These are phyloP conservation scores for Apiotrichum akiyoshidainum DNA, from an alignment of 1,284 basidiomycete genomes.

Conservation along the genomic window DNA sequence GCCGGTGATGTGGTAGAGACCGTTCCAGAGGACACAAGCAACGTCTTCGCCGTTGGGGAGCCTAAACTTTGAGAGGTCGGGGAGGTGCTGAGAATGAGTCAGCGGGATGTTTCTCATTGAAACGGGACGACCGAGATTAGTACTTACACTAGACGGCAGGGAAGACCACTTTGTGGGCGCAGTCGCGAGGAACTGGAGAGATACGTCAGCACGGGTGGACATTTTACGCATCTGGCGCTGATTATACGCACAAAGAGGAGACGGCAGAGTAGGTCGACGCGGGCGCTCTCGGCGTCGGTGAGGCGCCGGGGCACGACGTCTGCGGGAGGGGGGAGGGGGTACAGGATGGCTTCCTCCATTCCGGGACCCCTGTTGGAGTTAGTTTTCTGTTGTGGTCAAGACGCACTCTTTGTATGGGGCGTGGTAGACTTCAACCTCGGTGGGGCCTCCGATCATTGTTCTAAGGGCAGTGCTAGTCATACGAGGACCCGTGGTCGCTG, in stretches of 20 bases:
- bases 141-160: conserved; percentile 13
- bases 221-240: not conserved
- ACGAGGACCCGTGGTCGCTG: not conserved
- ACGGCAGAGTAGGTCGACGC: conserved; percentile 41
- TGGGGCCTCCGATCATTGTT: conserved; percentile 21
- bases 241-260: conserved; percentile 47
- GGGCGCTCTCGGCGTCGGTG: conserved; percentile 31
- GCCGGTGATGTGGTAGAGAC: conserved; percentile 84
- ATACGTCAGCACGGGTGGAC: conserved; percentile 7
- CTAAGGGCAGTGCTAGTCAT: not conserved
- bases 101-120: not conserved
- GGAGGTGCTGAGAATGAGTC: conserved; percentile 49
- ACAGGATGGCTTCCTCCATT: conserved; percentile 24
- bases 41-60: conserved; percentile 82
- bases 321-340: conserved; percentile 23
- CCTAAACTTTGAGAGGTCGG: conserved; percentile 73
- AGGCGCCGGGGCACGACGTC: conserved; percentile 28
- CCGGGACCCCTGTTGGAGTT: conserved; percentile 17
- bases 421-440: conserved; percentile 26
- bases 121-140: conserved; percentile 14
- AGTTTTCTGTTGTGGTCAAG: not conserved
- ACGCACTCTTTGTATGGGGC: conserved; percentile 28
- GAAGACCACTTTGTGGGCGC: conserved; percentile 53
- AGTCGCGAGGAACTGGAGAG: conserved; percentile 68
- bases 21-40: conserved; percentile 83